Conservation (phyloP, 805 yeast genomes). For the Metschnikowia drakensbergensis region DNA sequence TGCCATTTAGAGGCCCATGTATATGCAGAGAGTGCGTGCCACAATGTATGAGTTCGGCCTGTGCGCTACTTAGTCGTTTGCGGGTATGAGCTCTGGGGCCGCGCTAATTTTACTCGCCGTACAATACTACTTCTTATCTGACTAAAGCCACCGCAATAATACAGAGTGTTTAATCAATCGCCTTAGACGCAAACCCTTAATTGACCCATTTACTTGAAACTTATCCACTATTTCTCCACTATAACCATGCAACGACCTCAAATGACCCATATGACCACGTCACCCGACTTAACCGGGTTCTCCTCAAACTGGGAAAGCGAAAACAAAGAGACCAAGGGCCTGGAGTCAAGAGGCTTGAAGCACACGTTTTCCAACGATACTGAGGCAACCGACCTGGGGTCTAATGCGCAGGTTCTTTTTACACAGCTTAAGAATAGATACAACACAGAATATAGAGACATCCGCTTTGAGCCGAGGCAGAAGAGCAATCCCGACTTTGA, state of each 20-base stretch:
- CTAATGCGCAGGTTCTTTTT: constrained; percentile 9
- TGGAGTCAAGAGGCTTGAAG: neutral
- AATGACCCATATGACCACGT: constrained; percentile 13
- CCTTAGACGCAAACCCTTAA: neutral
- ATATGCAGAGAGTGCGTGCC: constrained; percentile 1
- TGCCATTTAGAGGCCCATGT: neutral
- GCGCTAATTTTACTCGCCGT: constrained; percentile 3
- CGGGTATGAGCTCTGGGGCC: neutral
- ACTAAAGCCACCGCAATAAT: neutral
- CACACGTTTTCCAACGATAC: neutral
- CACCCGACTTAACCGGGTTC: constrained; percentile 14
- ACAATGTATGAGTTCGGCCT: neutral
- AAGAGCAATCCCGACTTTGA: constrained; percentile 14
- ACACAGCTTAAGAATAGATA: constrained; percentile 11
- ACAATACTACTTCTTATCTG: constrained; percentile 4
- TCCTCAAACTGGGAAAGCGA: constrained; percentile 1
- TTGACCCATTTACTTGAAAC: too few relatives aligned
- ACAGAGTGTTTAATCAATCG: neutral
- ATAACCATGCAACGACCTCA: constrained; percentile 8
- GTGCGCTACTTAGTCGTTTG: constrained; percentile 1
- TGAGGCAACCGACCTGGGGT: neutral
- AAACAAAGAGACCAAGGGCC: neutral
- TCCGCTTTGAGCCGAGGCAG: constrained; percentile 4
- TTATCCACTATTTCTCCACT: neutral
- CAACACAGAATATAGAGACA: constrained; percentile 13